Percentiles rank a stretch among this genome's conserved stretches.
Conservation (phyloP, 805 yeast species). For the Debaryomyces hansenii region DNA sequence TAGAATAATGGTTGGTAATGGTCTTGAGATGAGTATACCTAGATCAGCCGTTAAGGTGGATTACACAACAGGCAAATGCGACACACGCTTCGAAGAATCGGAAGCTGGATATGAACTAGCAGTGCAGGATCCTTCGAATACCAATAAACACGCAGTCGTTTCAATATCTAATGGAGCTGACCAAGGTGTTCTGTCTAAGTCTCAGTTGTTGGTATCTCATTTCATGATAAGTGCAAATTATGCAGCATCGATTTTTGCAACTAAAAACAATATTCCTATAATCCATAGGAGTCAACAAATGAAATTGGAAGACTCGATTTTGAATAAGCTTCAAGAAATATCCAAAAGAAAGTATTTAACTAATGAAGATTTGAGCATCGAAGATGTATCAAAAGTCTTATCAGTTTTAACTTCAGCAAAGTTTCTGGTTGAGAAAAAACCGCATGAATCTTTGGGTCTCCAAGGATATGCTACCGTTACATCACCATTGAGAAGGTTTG, state of each 20-base stretch:
- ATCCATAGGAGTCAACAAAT: slow-evolving; percentile 45
- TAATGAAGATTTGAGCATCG: slow-evolving; percentile 23
- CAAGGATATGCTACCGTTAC: slow-evolving; percentile 70
- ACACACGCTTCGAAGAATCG: not conserved
- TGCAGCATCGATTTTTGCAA: slow-evolving; percentile 52
- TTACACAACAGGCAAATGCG: slow-evolving; percentile 1
- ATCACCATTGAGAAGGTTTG: slow-evolving; percentile 83
- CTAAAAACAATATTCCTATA: slow-evolving; percentile 47
- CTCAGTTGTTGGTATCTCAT: slow-evolving; percentile 74
- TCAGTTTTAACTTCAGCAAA: slow-evolving; percentile 54
- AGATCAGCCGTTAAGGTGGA: slow-evolving; percentile 15
- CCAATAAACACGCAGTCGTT: slow-evolving; percentile 1
- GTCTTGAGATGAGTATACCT: slow-evolving; percentile 16
- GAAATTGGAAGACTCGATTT: slow-evolving; percentile 21
- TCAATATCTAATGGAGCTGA: slow-evolving; percentile 11
- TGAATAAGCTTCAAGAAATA: slow-evolving; percentile 23
- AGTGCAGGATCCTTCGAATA: slow-evolving; percentile 12
- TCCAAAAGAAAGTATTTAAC: slow-evolving; percentile 16
- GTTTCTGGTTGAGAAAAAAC: slow-evolving; percentile 42
- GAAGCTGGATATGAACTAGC: slow-evolving; percentile 17
- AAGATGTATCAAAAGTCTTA: slow-evolving; percentile 43
- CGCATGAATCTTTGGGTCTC: slow-evolving; percentile 67
- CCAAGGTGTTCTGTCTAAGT: slow-evolving; percentile 35
- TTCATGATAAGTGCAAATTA: slow-evolving; percentile 79
- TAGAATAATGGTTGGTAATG: slow-evolving; percentile 21